Percentiles rank a stretch among this genome's conserved stretches.
These are phyloP conservation scores for Nemania serpens DNA, from an alignment of 2,329 filamentous ascomycete species.

Conservation along the genomic window DNA sequence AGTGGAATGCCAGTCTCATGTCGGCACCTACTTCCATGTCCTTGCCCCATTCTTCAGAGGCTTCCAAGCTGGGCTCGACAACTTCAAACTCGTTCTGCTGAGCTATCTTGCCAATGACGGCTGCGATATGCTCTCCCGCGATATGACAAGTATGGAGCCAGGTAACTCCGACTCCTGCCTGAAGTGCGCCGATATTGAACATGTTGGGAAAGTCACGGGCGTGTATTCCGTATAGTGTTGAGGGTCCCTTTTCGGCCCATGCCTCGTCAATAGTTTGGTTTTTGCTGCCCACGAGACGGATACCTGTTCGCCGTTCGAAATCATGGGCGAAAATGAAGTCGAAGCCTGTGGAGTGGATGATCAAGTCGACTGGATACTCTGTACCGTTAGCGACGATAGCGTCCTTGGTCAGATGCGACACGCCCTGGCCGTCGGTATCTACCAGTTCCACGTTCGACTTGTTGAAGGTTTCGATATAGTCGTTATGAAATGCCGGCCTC, in stretches of 20 bases:
- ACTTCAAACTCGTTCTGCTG: background rate
- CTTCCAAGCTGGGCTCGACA: background rate
- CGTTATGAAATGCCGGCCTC: conserved; percentile 4
- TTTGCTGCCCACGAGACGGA: background rate
- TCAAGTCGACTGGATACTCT: background rate
- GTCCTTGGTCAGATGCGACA: background rate
- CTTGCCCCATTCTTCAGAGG: conserved; percentile 1
- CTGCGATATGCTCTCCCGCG: background rate
- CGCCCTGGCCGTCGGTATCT: conserved; percentile 3
- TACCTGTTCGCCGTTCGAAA: background rate
- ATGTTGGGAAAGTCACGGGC: conserved; percentile 3
- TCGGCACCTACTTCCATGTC: conserved; percentile 1
- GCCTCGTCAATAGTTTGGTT: background rate
- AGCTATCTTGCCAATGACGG: background rate
- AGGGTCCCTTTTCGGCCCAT: background rate
- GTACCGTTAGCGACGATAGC: background rate
- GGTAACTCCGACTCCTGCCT: background rate
- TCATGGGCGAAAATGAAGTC: background rate
- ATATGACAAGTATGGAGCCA: conserved; percentile 1
- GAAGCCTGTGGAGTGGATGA: conserved; percentile 6
- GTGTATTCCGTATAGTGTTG: background rate
- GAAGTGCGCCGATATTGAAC: background rate
- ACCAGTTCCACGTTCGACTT: conserved; percentile 1
- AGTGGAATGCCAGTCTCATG: background rate
- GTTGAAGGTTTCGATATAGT: conserved; percentile 1